Evolutionary conservation across 495 filamentous ascomycete species (phyloP), one percentile per base, ranked within the genome.

Genomic region (Parachaetomium inaequale): DNA sequence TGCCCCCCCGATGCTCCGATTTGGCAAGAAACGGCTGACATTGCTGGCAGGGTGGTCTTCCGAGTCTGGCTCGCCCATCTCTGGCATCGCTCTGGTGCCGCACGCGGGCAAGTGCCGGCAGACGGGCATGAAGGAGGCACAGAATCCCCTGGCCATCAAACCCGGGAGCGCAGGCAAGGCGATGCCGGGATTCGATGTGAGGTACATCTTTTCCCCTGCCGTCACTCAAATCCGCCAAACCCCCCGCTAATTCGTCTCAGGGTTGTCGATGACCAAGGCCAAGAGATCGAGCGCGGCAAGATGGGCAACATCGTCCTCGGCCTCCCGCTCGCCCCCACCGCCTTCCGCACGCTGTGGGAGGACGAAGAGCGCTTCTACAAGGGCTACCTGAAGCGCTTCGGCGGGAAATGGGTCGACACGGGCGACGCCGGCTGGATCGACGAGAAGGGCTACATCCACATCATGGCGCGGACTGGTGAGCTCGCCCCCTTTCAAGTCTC

Each of bases 301-400:
- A 95, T 92, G 89, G 93, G 93, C 0, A 97, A 97, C 69, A 93
- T 97, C 51, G 92, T 96, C 19, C 75, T 97, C 31, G 91, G 75
- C 0, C 80, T 89, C 1, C 93, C 93, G 0, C 79, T 97, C 3
- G 90, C 90, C 0, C 93, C 93, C 0, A 93, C 92, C 0, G 93
- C 87, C 0, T 91, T 96, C 72, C 87, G 88, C 0, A 91, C 85
- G 10, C 80, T 97, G 0, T 96, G 92, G 87, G 72, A 86, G 17
- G 93, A 96, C 66, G 88, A 89, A 12, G 89, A 90, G 55, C 74
- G 90, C 17, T 95, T 96, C 71, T 95, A 92, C 71, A 83, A 78
- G 38, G 82, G 90, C 10, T 96, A 96, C 68, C 72, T 94, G 45
- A 86, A 88, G 70, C 79, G 92, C 7, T 97, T 96, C 69, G 66